Conservation (phyloP, 164 flowering plant genomes). For the Brasenia schreberi region DNA sequence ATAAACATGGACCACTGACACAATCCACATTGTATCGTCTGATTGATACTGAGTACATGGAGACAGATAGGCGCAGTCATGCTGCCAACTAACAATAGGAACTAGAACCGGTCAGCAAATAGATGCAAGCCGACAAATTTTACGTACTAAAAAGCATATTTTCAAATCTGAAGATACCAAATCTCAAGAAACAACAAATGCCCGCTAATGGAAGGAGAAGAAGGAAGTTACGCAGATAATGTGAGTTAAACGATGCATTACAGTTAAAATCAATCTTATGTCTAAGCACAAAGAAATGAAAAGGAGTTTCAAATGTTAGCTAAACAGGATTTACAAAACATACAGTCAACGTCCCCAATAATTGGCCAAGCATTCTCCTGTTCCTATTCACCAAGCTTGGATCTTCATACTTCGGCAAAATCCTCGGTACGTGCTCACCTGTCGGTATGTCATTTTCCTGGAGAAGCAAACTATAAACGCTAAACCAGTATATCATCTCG, state of each 20-base stretch:
- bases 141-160: too few relatives aligned
- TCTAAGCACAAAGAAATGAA: background rate
- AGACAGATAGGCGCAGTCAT: background rate
- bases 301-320: background rate
- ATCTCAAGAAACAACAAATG: too few relatives aligned
- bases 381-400: slow-evolving; percentile 83
- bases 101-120: background rate
- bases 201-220: background rate
- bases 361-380: slow-evolving; percentile 83
- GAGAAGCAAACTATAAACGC: background rate
- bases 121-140: too few relatives aligned
- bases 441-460: slow-evolving; percentile 49
- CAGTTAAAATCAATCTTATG: too few relatives aligned
- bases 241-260: background rate
- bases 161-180: too few relatives aligned
- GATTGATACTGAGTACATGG: too few relatives aligned
- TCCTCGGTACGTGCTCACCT: slow-evolving; percentile 59
- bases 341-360: slow-evolving; percentile 59
- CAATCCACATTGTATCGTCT: too few relatives aligned
- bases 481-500: background rate
- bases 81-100: background rate
- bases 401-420: slow-evolving; percentile 77
- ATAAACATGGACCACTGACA: background rate
- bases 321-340: background rate
- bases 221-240: background rate